These are phyloP conservation scores for Botrytis tulipae DNA, from an alignment of 2,329 filamentous ascomycete species.

Conservation along the genomic window DNA sequence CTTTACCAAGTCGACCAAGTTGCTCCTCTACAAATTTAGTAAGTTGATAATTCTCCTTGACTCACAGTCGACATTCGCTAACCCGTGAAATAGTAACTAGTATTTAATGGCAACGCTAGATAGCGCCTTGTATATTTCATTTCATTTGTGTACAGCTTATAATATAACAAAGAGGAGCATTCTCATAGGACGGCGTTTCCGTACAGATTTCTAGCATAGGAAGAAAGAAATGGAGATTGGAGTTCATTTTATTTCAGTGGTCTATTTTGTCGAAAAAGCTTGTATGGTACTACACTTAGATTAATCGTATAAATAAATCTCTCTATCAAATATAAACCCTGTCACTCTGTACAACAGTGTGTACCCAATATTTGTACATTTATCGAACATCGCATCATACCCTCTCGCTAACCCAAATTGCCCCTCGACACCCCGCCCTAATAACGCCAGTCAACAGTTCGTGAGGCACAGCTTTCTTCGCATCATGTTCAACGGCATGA, in stretches of 20 bases:
- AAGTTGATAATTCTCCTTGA: slow-evolving; percentile 67
- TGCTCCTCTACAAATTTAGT: slow-evolving; percentile 96
- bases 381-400: slow-evolving; percentile 46
- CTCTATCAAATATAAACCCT: slow-evolving; percentile 3
- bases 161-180: slow-evolving; percentile 14
- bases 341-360: not conserved
- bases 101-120: slow-evolving; percentile 16
- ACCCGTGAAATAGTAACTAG: slow-evolving; percentile 49
- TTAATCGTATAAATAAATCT: not conserved
- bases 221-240: slow-evolving; percentile 15
- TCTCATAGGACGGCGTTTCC: slow-evolving; percentile 13
- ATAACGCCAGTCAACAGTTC: slow-evolving; percentile 86
- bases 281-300: slow-evolving; percentile 11
- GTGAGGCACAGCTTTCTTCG: slow-evolving; percentile 85
- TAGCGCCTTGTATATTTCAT: slow-evolving; percentile 16
- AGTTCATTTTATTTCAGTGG: slow-evolving; percentile 14
- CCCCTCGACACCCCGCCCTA: slow-evolving; percentile 82
- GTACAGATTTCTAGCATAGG: slow-evolving; percentile 16
- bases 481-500: slow-evolving; percentile 89
- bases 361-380: slow-evolving; percentile 13
- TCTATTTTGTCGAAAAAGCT: slow-evolving; percentile 10
- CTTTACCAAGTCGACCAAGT: slow-evolving; percentile 94
- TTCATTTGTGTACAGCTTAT: slow-evolving; percentile 16
- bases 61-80: slow-evolving; percentile 92
- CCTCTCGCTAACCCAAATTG: slow-evolving; percentile 86